phyloP scores from a whole-genome alignment of 176 grass and related monocot species.

The Themeda triandra region DNA sequence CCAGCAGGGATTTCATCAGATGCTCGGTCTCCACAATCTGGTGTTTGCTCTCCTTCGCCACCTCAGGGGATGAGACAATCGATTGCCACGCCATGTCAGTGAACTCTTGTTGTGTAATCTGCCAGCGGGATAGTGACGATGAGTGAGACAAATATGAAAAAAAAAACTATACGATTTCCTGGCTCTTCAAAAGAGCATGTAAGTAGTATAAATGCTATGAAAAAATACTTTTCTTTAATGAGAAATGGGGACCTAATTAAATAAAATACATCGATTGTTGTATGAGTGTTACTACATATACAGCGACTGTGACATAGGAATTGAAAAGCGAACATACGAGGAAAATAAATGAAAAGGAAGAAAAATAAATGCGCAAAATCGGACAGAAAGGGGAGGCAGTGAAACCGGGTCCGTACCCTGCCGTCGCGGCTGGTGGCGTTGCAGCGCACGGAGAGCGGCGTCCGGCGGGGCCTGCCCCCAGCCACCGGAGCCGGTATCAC shows the following conservation, averaged over 20 bases:
- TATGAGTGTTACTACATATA: too few species aligned
- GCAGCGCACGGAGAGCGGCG: constrained; percentile 36
- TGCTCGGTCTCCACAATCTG: constrained; percentile 99
- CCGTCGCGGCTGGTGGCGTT: constrained; percentile 44
- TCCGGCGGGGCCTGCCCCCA: not conserved
- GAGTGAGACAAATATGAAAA: not conserved
- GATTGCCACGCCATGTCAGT: constrained; percentile 98
- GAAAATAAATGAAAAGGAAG: not conserved
- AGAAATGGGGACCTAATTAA: not conserved
- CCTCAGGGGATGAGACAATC: constrained; percentile 79
- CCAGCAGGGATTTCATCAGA: constrained; percentile 90
- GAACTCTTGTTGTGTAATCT: constrained; percentile 99
- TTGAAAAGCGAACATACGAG: not conserved
- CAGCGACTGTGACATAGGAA: not conserved
- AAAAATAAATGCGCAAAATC: not conserved
- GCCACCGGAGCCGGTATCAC: constrained; percentile 28
- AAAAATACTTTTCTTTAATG: not conserved
- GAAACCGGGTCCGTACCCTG: constrained; percentile 17
- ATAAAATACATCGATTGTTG: not conserved
- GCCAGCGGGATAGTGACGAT: not conserved
- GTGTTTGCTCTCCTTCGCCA: constrained; percentile 93
- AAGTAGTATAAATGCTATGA: not conserved
- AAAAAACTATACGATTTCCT: not conserved
- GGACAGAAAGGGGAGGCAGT: not conserved
- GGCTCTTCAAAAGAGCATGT: not conserved